Evolutionary conservation across 495 filamentous ascomycete genomes (phyloP).

Genomic region (Aspergillus asperescens): DNA sequence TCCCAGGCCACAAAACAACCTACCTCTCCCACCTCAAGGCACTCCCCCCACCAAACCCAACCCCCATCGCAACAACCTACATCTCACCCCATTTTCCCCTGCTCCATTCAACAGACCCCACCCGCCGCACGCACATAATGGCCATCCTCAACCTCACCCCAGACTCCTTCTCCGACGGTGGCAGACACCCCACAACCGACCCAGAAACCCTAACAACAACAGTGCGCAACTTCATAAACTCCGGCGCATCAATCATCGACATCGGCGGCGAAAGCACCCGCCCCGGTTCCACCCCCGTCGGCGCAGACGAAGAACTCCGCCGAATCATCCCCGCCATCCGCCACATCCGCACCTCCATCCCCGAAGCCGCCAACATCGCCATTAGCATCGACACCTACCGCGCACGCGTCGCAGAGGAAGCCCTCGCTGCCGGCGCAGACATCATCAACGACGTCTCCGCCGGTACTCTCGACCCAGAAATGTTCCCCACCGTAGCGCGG

Average conservation of each 20-base stretch:
- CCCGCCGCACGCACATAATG: constrained; percentile 76
- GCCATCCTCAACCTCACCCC: constrained; percentile 92
- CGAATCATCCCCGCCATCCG: constrained; percentile 74
- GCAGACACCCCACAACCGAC: constrained; percentile 48
- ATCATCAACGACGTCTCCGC: constrained; percentile 95
- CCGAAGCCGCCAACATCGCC: constrained; percentile 54
- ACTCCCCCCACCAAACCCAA: constrained; percentile 48
- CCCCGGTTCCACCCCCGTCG: constrained; percentile 61
- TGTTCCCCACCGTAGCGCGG: constrained; percentile 75
- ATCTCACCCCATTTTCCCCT: constrained; percentile 54
- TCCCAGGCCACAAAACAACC: constrained; percentile 28
- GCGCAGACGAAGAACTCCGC: constrained; percentile 64
- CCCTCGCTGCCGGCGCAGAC: constrained; percentile 77
- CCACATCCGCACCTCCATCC: constrained; percentile 60
- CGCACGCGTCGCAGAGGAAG: constrained; percentile 73
- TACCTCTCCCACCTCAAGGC: constrained; percentile 55
- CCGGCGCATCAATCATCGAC: constrained; percentile 80
- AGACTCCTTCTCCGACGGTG: constrained; percentile 96
- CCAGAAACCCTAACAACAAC: constrained; percentile 41
- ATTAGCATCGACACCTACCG: constrained; percentile 93
- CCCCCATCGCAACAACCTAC: constrained; percentile 63
- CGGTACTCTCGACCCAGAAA: constrained; percentile 69
- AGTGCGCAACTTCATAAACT: constrained; percentile 52
- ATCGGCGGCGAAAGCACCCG: constrained; percentile 90
- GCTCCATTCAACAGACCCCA: constrained; percentile 57